Evolutionary conservation across 352 stramenopile species (phyloP), one percentile per base, ranked within the genome.

Genomic region (Phytophthora multivora): DNA sequence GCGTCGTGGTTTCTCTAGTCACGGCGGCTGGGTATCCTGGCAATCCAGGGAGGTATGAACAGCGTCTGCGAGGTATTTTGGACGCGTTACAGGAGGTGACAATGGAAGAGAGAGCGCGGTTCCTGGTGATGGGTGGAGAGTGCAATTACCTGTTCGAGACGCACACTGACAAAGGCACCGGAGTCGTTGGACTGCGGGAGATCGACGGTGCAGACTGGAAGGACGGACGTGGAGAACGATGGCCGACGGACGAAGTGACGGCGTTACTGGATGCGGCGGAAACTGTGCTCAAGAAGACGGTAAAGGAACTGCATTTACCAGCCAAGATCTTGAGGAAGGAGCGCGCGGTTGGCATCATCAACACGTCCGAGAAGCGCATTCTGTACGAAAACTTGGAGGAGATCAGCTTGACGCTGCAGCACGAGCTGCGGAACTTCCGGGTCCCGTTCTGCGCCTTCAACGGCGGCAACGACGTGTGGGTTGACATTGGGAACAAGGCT

Each of bases 391-490:
- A 94, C 43, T 71, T 99, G 21, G 96, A 99, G 63, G 96, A 99
- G 71, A 89, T 95, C 18, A 96, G 97, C 16, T 68, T 99, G 16
- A 88, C 91, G 9, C 83, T 96, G 45, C 95, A 98, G 68, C 78
- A 94, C 42, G 84, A 89, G 57, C 69, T 99, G 30, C 70, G 80
- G 28, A 70, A 91, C 57, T 82, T 76, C 13, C 45, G 40, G 1
- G 76, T 98, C 18, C 96, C 96, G 9, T 98, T 97, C 63, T 98
- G 95, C 64, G 95, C 95, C 1, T 98, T 98, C 66, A 99, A 99
- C 71, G 96, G 96, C 23, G 96, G 96, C 12, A 91, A 95, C 35
- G 96, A 99, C 69, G 93, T 96, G 39, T 99, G 92, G 92, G 92
- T 98, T 12, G 96, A 99, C 69, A 88, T 98, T 38, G 96, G 96